A percentile compares a stretch with the other conserved stretches of the same genome.
Evolutionary conservation across 1,139 yeast genomes (phyloP).

Genomic region (Saccharomycopsis crataegensis): DNA sequence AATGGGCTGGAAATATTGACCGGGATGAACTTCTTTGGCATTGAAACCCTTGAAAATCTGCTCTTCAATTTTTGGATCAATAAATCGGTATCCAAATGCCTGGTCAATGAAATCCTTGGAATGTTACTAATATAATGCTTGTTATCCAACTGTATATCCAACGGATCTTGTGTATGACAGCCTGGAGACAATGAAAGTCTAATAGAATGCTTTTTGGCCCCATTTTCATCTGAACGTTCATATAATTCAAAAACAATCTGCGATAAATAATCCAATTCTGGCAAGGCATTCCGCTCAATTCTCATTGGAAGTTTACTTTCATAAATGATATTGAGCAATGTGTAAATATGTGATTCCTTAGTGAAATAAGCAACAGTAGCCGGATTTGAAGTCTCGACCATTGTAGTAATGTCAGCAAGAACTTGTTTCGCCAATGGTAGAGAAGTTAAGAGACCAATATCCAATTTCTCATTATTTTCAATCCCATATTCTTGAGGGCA

Average conservation of each 20-base stretch:
- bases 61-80: constrained; percentile 77
- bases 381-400: constrained; percentile 71
- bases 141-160: constrained; percentile 92
- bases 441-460: constrained; percentile 90
- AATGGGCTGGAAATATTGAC: constrained; percentile 73
- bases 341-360: constrained; percentile 94
- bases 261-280: constrained; percentile 92
- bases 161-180: constrained; percentile 94
- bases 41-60: constrained; percentile 76
- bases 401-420: constrained; percentile 67
- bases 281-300: constrained; percentile 88
- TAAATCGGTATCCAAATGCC: constrained; percentile 89
- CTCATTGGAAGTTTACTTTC: constrained; percentile 95
- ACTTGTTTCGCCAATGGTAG: constrained; percentile 91
- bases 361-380: constrained; percentile 89
- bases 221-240: constrained; percentile 55
- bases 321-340: constrained; percentile 80
- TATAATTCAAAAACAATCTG: constrained; percentile 92
- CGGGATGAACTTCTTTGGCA: constrained; percentile 88
- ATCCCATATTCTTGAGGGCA: constrained; percentile 99
- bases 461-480: constrained; percentile 89
- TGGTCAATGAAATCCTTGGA: constrained; percentile 80
- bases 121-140: constrained; percentile 96
- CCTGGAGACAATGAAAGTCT: constrained; percentile 92
- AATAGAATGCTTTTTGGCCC: constrained; percentile 77